Conservation (phyloP, 1,284 basidiomycete genomes). For the Leccinum subrobustum region DNA sequence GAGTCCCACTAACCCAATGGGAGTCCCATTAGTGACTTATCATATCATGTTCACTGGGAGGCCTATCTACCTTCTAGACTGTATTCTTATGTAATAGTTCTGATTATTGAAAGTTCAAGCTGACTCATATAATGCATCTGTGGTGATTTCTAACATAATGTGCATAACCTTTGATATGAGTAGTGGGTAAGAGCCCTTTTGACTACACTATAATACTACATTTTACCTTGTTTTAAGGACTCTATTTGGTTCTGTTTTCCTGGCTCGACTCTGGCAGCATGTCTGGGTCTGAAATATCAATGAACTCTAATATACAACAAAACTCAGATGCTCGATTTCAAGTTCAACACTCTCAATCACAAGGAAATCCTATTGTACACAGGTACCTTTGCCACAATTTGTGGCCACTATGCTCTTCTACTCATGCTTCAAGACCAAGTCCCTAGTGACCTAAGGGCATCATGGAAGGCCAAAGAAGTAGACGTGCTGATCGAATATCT, state of each 20-base stretch:
- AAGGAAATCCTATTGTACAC: not conserved
- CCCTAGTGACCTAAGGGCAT: not conserved
- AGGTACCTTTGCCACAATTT: not conserved
- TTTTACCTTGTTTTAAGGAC: not conserved
- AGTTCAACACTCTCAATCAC: not conserved
- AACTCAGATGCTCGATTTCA: not conserved
- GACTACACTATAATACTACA: not conserved
- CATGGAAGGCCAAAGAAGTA: not conserved
- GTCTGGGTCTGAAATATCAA: not conserved
- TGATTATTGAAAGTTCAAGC: no score
- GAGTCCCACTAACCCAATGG: no score
- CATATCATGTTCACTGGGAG: no score
- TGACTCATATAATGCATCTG: no score
- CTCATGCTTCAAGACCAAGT: not conserved
- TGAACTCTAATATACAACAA: not conserved
- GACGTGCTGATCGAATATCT: accelerated
- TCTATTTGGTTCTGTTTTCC: not conserved
- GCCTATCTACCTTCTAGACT: no score
- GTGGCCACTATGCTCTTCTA: not conserved
- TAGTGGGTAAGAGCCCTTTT: not conserved
- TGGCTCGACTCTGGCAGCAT: not conserved
- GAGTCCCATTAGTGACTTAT: no score
- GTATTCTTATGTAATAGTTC: no score
- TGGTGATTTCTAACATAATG: no score
- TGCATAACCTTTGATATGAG: no score